Conservation (phyloP, 2,329 filamentous ascomycete species). For the Graphium sp. region DNA sequence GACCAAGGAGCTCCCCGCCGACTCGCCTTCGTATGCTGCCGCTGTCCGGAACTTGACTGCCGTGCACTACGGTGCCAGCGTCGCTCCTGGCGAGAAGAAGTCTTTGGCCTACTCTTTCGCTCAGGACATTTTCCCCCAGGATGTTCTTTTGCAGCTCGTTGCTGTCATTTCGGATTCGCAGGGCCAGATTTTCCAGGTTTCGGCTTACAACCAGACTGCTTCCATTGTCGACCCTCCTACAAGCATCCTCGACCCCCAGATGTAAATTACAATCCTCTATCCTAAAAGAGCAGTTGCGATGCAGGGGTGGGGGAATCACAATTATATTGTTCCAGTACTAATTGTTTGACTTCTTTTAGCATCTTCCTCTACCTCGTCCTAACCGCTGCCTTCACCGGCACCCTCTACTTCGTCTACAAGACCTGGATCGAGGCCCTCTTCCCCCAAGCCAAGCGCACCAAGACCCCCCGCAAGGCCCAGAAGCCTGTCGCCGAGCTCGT, state of each 20-base stretch:
- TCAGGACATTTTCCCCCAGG: slow-evolving; percentile 84
- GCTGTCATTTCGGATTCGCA: slow-evolving; percentile 54
- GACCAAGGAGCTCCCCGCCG: slow-evolving; percentile 32
- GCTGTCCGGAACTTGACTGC: slow-evolving; percentile 76
- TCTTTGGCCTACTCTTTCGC: slow-evolving; percentile 69
- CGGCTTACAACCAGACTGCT: slow-evolving; percentile 68
- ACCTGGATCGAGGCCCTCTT: slow-evolving; percentile 95
- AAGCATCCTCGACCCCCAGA: slow-evolving; percentile 86
- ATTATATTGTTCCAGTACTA: no score
- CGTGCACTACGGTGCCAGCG: slow-evolving; percentile 53
- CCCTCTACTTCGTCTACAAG: slow-evolving; percentile 92
- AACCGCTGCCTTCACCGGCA: slow-evolving; percentile 57
- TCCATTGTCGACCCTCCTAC: slow-evolving; percentile 79
- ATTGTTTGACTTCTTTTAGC: slow-evolving; percentile 24
- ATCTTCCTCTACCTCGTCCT: slow-evolving; percentile 97
- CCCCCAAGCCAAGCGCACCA: slow-evolving; percentile 65
- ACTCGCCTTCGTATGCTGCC: slow-evolving; percentile 24
- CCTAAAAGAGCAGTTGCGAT: slow-evolving; percentile 19
- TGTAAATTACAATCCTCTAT: slow-evolving; percentile 39
- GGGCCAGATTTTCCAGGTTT: slow-evolving; percentile 57
- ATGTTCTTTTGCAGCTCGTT: slow-evolving; percentile 61
- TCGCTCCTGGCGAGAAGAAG: slow-evolving; percentile 61
- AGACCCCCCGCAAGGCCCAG: slow-evolving; percentile 45
- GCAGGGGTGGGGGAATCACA: no score
- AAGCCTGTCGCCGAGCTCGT: slow-evolving; percentile 48